Percentiles rank a stretch among this genome's conserved stretches.
Conservation (phyloP, 1,284 basidiomycete genomes). For the Ceratobasidium sp. region DNA sequence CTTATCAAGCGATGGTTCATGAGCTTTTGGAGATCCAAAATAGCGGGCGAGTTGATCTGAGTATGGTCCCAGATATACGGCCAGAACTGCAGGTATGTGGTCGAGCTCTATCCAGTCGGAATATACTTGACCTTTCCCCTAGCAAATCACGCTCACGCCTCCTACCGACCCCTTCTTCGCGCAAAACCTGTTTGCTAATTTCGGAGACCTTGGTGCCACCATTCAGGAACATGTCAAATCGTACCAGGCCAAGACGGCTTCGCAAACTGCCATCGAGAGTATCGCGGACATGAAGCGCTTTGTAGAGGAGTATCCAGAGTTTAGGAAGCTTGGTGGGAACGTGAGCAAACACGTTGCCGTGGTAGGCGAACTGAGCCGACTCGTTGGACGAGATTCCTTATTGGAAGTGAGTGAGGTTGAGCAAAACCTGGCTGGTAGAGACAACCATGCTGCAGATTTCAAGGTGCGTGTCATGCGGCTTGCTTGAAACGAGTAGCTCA, state of each 20-base stretch:
- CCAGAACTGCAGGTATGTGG: conserved; percentile 80
- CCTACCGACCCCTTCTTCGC: conserved; percentile 96
- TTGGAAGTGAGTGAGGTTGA: conserved; percentile 94
- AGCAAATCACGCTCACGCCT: conserved; percentile 95
- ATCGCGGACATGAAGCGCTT: conserved; percentile 98
- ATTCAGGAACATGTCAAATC: conserved; percentile 94
- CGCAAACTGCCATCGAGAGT: conserved; percentile 87
- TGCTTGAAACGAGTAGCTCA: conserved; percentile 1
- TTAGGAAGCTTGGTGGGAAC: conserved; percentile 94
- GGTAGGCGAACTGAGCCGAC: conserved; percentile 91
- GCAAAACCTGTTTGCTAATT: conserved; percentile 89
- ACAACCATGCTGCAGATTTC: conserved; percentile 79
- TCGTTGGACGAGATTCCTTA: conserved; percentile 86
- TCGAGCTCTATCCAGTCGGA: conserved; percentile 15
- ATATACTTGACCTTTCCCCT: conserved; percentile 30
- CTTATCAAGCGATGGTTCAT: conserved; percentile 99
- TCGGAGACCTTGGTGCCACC: conserved; percentile 94
- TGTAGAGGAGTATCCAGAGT: conserved; percentile 98
- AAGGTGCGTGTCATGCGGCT: conserved; percentile 60
- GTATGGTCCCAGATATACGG: conserved; percentile 83
- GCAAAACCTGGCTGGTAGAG: conserved; percentile 88
- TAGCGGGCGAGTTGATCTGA: conserved; percentile 82
- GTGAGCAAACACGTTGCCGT: conserved; percentile 98
- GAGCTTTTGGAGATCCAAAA: conserved; percentile 94
- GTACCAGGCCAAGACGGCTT: conserved; percentile 81